Percentiles rank a stretch among this genome's conserved stretches.
Conservation (phyloP, 73 alveolate genomes). For the Paramecium biaurelia region DNA sequence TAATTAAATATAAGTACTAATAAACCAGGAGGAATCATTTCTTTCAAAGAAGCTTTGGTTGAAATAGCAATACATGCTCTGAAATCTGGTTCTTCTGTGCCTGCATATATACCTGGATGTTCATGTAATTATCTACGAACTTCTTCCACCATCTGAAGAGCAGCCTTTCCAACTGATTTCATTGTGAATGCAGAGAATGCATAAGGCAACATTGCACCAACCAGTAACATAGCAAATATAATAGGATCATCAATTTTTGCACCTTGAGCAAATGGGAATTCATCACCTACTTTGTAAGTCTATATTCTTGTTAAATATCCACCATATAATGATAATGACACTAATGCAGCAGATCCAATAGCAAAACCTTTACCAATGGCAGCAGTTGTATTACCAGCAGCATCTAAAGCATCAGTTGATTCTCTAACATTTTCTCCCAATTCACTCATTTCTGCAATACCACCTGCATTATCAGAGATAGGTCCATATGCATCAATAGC, state of each 20-base stretch:
- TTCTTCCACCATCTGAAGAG: conserved; percentile 92
- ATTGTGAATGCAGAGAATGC: conserved; percentile 95
- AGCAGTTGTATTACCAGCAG: conserved; percentile 98
- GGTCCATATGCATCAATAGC: conserved; percentile 97
- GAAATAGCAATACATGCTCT: conserved; percentile 85
- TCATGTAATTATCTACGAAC: conserved; percentile 81
- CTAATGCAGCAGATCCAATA: conserved; percentile 97
- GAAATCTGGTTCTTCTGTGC: conserved; percentile 82
- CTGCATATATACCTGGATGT: conserved; percentile 67
- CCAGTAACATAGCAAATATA: conserved; percentile 79
- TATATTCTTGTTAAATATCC: conserved; percentile 71
- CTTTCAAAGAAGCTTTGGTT: conserved; percentile 81
- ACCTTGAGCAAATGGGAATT: neutral
- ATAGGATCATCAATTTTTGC: conserved; percentile 55
- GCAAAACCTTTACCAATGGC: conserved; percentile 99
- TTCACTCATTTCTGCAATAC: conserved; percentile 96
- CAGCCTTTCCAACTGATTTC: conserved; percentile 97
- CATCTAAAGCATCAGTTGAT: conserved; percentile 94
- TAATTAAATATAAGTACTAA: conserved; percentile 47
- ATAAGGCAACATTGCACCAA: conserved; percentile 95
- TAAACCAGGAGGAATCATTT: conserved; percentile 90
- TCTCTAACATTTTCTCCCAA: conserved; percentile 86
- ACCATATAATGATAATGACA: conserved; percentile 92
- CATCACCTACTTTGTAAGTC: neutral
- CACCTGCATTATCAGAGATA: conserved; percentile 98